Evolutionary conservation across 1,284 basidiomycete genomes (phyloP).

Genomic region (Inonotus hispidus): DNA sequence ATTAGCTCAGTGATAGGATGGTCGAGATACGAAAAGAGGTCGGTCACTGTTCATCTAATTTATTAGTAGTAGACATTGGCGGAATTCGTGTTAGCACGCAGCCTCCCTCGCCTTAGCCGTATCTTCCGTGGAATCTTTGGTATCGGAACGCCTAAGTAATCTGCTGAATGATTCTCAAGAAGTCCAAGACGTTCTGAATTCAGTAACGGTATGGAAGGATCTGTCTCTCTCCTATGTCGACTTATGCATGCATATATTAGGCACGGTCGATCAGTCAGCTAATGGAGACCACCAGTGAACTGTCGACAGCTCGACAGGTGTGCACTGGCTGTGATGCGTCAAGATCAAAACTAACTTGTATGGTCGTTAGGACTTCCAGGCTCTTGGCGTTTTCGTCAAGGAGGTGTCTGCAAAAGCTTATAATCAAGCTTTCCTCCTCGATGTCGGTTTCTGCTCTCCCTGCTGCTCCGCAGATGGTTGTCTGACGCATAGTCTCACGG

Average conservation of each 20-base stretch:
- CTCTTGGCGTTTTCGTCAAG: constrained; percentile 6
- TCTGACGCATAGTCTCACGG: neutral
- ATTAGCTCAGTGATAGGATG: neutral
- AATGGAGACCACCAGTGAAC: neutral
- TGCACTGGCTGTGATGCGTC: neutral
- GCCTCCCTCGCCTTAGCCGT: neutral
- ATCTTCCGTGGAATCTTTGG: neutral
- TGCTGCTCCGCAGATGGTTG: neutral
- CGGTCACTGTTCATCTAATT: neutral
- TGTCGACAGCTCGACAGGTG: constrained; percentile 5
- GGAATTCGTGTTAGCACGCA: neutral
- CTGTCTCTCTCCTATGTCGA: neutral
- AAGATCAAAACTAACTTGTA: neutral
- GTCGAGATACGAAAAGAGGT: neutral
- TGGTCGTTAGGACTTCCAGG: constrained; percentile 1
- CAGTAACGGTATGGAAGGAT: neutral
- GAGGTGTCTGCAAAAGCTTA: constrained; percentile 10
- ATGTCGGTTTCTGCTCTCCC: neutral
- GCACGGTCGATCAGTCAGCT: neutral
- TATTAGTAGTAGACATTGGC: neutral
- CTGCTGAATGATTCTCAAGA: neutral
- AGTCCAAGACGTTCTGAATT: neutral
- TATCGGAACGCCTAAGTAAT: neutral
- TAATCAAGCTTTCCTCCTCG: constrained; percentile 6
- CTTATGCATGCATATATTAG: neutral